Base-by-base conservation (phyloP, 1,284 basidiomycete genomes). In the Ceratobasidium sp. region DNA sequence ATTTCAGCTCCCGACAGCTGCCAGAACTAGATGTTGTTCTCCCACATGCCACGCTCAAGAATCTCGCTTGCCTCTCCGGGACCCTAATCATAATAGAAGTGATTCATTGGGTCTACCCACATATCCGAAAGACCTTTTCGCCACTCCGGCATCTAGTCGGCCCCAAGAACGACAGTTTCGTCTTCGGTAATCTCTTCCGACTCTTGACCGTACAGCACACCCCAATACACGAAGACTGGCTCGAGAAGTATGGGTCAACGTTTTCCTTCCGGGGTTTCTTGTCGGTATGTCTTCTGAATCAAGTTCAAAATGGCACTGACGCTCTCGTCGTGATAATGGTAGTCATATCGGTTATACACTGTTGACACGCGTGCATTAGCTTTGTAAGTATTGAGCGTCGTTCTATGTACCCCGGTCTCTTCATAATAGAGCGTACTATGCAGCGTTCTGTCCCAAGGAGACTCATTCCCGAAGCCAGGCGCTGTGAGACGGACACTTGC, bases 151-250 rank as follows among this genome's bases (percentile, higher is more conserved):
- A 81, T 59, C 79, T 90, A 24, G 88, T 84, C 6, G 89, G 89
- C 0, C 90, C 89, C 0, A 82, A 84, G 53, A 86, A 79, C 75
- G 77, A 82, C 0, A 87, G 86, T 78, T 84, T 84, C 75, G 76
- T 92, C 24, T 89, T 82, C 76, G 91, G 91, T 0, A 88, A 89
- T 78, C 51, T 88, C 71, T 82, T 79, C 62, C 84, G 87, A 8
- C 83, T 90, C 1, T 80, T 80, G 62, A 79, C 83, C 1, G 82
- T 81, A 15, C 81, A 79, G 9, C 85, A 87, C 75, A 71, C 84
- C 1, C 82, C 82, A 0, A 76, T 86, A 31, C 84, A 87, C 33
- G 86, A 89, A 65, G 78, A 86, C 79, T 93, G 91, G 91, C 79
- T 85, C 0, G 78, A 83, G 51, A 77, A 88, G 75, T 90, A 90